phyloP scores from a whole-genome alignment of 116 monocot genomes.

The Thalassia testudinum region DNA sequence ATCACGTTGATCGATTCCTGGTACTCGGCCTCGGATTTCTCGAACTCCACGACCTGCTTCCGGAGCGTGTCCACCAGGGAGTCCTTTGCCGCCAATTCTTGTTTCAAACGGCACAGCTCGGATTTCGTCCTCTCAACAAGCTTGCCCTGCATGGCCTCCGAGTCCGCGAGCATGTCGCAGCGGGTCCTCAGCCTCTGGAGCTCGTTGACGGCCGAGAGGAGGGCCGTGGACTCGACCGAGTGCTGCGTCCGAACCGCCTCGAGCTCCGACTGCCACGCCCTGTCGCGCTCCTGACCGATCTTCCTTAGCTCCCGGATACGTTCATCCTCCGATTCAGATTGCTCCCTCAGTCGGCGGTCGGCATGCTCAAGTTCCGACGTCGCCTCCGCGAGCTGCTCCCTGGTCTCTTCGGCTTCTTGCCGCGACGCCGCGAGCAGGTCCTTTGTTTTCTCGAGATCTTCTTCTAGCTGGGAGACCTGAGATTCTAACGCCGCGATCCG shows the following conservation, averaged over 20 bases:
- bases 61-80: slow-evolving; percentile 37
- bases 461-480: slow-evolving; percentile 38
- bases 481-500: slow-evolving; percentile 46
- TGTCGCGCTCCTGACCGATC: slow-evolving; percentile 66
- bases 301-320: slow-evolving; percentile 56
- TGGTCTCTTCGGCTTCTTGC: slow-evolving; percentile 51
- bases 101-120: slow-evolving; percentile 34
- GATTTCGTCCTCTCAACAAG: slow-evolving; percentile 14
- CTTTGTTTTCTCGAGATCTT: slow-evolving; percentile 72
- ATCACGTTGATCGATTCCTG: slow-evolving; percentile 22
- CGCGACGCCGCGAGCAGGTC: slow-evolving; percentile 45
- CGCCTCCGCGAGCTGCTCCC: slow-evolving; percentile 28
- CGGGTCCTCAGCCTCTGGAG: slow-evolving; percentile 65
- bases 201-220: slow-evolving; percentile 49
- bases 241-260: slow-evolving; percentile 66
- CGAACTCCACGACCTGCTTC: slow-evolving; percentile 15
- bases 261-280: slow-evolving; percentile 72
- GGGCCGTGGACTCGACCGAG: slow-evolving; percentile 26
- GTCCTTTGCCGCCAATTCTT: slow-evolving; percentile 32
- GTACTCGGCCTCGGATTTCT: slow-evolving; percentile 36
- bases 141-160: slow-evolving; percentile 25
- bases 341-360: slow-evolving; percentile 47
- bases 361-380: slow-evolving; percentile 37
- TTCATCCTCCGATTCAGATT: slow-evolving; percentile 47
- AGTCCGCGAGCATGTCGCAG: slow-evolving; percentile 28